Conservation (phyloP, 495 filamentous ascomycete species). For the Cercophora newfieldiana region DNA sequence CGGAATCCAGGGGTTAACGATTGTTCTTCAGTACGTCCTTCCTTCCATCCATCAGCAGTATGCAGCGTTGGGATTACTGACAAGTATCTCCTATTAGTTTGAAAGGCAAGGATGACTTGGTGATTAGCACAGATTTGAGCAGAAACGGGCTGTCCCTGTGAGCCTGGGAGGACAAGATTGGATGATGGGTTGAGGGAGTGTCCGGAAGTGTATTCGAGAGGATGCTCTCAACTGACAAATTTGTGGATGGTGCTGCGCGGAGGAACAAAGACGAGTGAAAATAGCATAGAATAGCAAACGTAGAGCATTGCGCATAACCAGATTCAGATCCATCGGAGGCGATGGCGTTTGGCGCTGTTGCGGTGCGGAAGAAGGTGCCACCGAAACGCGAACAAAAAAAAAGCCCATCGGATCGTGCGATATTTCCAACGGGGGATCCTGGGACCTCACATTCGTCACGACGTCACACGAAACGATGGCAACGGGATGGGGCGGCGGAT, state of each 20-base stretch:
- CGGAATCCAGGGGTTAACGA: constrained; percentile 46
- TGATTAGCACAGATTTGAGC: constrained; percentile 46
- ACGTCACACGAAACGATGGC: not conserved
- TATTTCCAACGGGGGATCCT: not conserved
- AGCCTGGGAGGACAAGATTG: too few relatives aligned
- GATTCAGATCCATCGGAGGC: not conserved
- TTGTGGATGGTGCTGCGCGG: too few relatives aligned
- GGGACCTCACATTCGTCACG: not conserved
- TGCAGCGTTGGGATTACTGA: too few relatives aligned
- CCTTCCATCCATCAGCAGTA: too few relatives aligned
- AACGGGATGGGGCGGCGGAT: not conserved
- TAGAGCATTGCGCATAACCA: not conserved
- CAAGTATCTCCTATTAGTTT: constrained; percentile 9
- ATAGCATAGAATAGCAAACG: not conserved
- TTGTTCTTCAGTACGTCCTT: constrained; percentile 40
- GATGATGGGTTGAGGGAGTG: too few relatives aligned
- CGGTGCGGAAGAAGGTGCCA: not conserved
- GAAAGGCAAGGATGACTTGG: constrained; percentile 46
- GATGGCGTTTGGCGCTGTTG: not conserved
- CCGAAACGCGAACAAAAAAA: not conserved
- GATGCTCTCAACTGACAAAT: too few relatives aligned
- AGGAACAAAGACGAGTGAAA: not conserved
- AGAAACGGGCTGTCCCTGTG: constrained; percentile 2
- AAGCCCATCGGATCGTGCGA: not conserved
- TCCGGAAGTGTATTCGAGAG: too few relatives aligned